Evolutionary conservation across 2,329 filamentous ascomycete species (phyloP).

Genomic region (Clarireedia paspali): DNA sequence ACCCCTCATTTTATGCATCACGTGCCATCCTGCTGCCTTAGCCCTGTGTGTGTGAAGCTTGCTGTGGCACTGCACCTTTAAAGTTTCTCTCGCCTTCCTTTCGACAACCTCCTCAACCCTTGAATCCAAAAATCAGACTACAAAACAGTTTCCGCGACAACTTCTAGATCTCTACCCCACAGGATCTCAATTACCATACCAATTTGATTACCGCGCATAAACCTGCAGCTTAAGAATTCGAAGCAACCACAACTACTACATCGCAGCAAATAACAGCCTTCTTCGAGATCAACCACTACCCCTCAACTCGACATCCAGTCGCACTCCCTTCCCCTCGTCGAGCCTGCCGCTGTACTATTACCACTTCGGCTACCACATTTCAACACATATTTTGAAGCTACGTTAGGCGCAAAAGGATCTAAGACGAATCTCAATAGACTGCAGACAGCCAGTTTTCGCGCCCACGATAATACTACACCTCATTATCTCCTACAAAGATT

Average conservation of each 20-base stretch:
- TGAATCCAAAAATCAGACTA: background rate
- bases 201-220: constrained; percentile 16
- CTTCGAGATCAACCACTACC: constrained; percentile 2
- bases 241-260: constrained; percentile 1
- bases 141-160: background rate
- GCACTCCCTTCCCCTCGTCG: background rate
- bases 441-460: constrained; percentile 2
- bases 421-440: constrained; percentile 8
- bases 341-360: background rate
- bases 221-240: constrained; percentile 6
- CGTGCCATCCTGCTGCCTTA: background rate
- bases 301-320: constrained; percentile 7
- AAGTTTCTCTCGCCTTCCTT: constrained; percentile 9
- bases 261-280: background rate
- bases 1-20: too few relatives aligned
- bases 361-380: background rate
- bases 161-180: background rate
- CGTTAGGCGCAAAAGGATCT: background rate
- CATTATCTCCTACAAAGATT: background rate
- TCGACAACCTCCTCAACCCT: background rate
- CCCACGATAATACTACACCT: background rate
- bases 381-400: constrained; percentile 8
- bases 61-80: constrained; percentile 1
- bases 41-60: constrained; percentile 2
- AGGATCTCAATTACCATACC: constrained; percentile 5